Evolutionary conservation across 805 yeast species (phyloP).

Genomic region (Vanderwaltozyma tropicalis): DNA sequence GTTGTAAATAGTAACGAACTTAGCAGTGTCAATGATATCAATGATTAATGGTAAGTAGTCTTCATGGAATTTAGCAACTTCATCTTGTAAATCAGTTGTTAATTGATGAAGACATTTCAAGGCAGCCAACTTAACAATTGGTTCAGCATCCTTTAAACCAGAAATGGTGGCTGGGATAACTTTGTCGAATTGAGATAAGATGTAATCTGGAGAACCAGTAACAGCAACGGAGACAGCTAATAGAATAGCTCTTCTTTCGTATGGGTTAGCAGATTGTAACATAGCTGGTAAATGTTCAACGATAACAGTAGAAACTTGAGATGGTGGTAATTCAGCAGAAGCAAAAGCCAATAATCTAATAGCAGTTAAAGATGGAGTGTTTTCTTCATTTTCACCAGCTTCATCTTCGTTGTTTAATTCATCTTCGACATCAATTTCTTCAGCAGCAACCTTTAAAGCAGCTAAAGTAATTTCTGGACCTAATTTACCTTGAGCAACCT

Average conservation of each 20-base stretch:
- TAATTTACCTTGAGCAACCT: conserved; percentile 65
- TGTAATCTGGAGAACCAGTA: conserved; percentile 90
- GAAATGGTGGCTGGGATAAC: conserved; percentile 60
- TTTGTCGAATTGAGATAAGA: conserved; percentile 62
- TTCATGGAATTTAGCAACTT: conserved; percentile 75
- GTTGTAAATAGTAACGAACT: conserved; percentile 74
- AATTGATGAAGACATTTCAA: conserved; percentile 68
- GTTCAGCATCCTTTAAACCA: conserved; percentile 68
- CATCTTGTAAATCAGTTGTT: conserved; percentile 76
- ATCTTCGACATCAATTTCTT: conserved; percentile 67
- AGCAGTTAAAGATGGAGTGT: conserved; percentile 66
- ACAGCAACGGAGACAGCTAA: conserved; percentile 74
- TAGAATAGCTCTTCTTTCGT: conserved; percentile 80
- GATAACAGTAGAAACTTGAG: conserved; percentile 78
- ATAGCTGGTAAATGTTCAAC: conserved; percentile 51
- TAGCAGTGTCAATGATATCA: conserved; percentile 75
- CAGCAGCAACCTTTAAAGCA: conserved; percentile 69
- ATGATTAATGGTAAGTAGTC: conserved; percentile 77
- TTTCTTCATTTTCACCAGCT: conserved; percentile 90
- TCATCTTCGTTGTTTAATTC: conserved; percentile 74
- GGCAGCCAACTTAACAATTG: conserved; percentile 77
- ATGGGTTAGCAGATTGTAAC: conserved; percentile 52
- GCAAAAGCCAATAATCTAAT: conserved; percentile 69
- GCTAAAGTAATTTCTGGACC: conserved; percentile 72
- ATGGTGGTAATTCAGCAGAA: conserved; percentile 80